Evolutionary conservation across 1,139 yeast genomes (phyloP).

Genomic region (Saccharomycopsis hybrid): DNA sequence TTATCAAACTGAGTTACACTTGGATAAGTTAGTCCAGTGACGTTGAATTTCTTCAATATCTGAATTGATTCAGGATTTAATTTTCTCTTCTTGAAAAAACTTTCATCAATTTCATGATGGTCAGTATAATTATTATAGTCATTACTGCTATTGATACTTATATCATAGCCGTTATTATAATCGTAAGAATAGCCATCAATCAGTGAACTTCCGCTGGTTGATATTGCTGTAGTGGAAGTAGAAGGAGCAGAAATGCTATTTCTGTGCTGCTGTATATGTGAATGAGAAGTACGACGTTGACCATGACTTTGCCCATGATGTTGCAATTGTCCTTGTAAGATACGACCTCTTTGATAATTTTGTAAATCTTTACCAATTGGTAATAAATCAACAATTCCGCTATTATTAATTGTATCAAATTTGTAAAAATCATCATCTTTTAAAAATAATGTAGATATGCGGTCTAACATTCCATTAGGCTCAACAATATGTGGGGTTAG

Average conservation of each 20-base stretch:
- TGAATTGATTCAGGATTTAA: not conserved
- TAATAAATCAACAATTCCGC: constrained; percentile 30
- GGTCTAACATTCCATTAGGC: constrained; percentile 53
- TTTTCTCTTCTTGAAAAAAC: constrained; percentile 6
- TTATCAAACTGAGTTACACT: no score
- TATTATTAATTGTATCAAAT: constrained; percentile 39
- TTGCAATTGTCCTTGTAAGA: not conserved
- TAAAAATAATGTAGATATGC: constrained; percentile 46
- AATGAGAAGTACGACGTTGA: not conserved
- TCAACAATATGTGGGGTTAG: constrained; percentile 64
- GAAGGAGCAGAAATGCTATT: no score
- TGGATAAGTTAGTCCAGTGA: not conserved
- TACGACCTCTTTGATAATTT: not conserved
- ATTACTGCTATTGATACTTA: not conserved
- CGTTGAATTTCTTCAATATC: constrained; percentile 27
- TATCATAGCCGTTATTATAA: not conserved
- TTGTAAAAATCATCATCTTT: constrained; percentile 50
- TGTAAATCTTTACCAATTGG: constrained; percentile 21
- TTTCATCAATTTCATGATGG: not conserved
- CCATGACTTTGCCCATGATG: not conserved
- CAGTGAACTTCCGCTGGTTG: not conserved
- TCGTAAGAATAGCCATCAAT: not conserved
- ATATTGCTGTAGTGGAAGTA: not conserved
- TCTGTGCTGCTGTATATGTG: no score
- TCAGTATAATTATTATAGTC: not conserved